Evolutionary conservation across 1,284 basidiomycete species (phyloP).

Genomic region (Bjerkandera adusta): DNA sequence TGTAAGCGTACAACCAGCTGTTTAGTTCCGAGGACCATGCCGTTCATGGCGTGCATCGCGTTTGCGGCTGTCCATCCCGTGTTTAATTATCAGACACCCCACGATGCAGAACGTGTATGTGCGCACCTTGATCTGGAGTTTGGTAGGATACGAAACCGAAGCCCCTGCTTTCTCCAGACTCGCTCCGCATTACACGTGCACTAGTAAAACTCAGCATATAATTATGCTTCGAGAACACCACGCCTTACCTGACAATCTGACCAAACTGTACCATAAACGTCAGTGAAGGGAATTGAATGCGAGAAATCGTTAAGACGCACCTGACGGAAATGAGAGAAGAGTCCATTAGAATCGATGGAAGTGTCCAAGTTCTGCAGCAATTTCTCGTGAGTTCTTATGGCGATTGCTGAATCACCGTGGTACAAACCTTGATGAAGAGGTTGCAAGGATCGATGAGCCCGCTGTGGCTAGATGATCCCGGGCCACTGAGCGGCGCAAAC

Average conservation of each 20-base stretch:
- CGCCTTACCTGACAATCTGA: conserved; percentile 74
- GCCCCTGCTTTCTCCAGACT: conserved; percentile 79
- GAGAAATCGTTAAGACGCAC: too few relatives aligned
- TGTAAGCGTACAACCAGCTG: conserved; percentile 84
- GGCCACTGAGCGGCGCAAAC: conserved; percentile 68
- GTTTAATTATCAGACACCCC: conserved; percentile 8
- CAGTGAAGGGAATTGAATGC: conserved; percentile 9
- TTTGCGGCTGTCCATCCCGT: conserved; percentile 63
- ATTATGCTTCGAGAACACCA: not conserved
- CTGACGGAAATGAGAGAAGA: conserved; percentile 79
- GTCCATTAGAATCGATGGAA: conserved; percentile 78
- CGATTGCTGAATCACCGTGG: too few relatives aligned
- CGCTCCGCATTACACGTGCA: conserved; percentile 92
- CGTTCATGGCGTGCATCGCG: conserved; percentile 82
- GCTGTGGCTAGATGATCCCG: conserved; percentile 76
- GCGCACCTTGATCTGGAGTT: conserved; percentile 76
- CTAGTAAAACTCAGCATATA: conserved; percentile 37
- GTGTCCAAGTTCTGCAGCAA: conserved; percentile 83
- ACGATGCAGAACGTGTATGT: not conserved
- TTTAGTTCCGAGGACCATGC: conserved; percentile 65
- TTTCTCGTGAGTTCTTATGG: too few relatives aligned
- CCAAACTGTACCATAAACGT: conserved; percentile 56
- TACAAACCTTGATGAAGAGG: conserved; percentile 82
- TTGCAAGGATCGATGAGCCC: conserved; percentile 92
- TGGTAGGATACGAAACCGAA: conserved; percentile 96